Percentiles rank a stretch among this genome's conserved stretches.
phyloP scores from a whole-genome alignment of 169 alveolate species.

The Ichthyophthirius multifiliis region DNA sequence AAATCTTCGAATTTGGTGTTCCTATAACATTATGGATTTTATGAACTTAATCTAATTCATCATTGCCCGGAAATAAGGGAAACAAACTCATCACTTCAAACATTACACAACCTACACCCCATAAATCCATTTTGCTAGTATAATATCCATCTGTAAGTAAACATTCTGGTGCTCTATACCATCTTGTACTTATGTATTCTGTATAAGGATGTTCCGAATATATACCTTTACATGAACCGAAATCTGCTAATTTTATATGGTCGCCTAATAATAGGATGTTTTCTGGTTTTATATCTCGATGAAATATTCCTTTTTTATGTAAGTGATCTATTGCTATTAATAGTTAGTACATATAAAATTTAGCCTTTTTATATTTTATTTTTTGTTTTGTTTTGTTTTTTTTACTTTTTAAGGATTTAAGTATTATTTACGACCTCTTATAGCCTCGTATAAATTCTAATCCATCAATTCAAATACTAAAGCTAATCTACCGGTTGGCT shows the following conservation, averaged over 20 bases:
- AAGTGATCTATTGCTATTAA: conserved; percentile 88
- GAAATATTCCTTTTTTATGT: conserved; percentile 92
- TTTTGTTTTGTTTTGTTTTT: not conserved
- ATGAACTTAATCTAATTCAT: conserved; percentile 86
- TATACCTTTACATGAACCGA: conserved; percentile 89
- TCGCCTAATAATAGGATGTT: conserved; percentile 85
- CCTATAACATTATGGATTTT: conserved; percentile 88
- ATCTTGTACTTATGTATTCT: conserved; percentile 91
- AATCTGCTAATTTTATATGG: conserved; percentile 84
- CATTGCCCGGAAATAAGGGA: conserved; percentile 92
- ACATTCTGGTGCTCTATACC: conserved; percentile 95
- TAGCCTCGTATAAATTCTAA: conserved; percentile 79
- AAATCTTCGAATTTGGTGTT: conserved; percentile 81
- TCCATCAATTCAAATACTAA: conserved; percentile 85
- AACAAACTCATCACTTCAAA: conserved; percentile 88
- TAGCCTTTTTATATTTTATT: conserved; percentile 17
- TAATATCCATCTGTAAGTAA: conserved; percentile 91
- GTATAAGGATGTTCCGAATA: conserved; percentile 86
- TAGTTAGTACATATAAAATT: conserved; percentile 74
- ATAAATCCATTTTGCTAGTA: conserved; percentile 90
- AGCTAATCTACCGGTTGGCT: conserved; percentile 72
- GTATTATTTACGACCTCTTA: conserved; percentile 16
- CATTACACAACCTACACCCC: conserved; percentile 94
- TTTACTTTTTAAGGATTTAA: conserved; percentile 44
- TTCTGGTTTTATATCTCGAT: conserved; percentile 91